Evolutionary conservation across 345 rosid genomes (phyloP), one percentile per base, ranked within the genome.

Genomic region (Eucalyptus curtisii): DNA sequence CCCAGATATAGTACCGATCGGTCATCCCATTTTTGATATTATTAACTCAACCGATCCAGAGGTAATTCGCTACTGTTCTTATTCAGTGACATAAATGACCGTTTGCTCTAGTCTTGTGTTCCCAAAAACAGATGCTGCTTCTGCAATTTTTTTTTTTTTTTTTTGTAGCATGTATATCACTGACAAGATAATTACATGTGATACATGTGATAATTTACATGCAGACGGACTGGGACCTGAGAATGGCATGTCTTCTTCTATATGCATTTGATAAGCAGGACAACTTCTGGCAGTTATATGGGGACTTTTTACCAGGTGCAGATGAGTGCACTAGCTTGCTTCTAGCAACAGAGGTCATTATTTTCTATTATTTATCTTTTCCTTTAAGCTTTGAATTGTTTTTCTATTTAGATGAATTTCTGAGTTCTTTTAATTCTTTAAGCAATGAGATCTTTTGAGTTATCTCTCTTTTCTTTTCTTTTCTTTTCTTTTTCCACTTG

Each of bases 221-320:
- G 87, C 98, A 97, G 99, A 93, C 93, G 55, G 99, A 96, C 92
- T 97, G 98, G 99, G 99, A 97, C 93, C 93, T 96, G 91, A 94
- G 99, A 89, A 91, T 97, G 92, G 98, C 99, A 7, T 96, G 99
- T 91, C 97, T 97, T 93, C 95, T 97, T 88, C 89, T 97, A 89
- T 95, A 89, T 89, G 93, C 99, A 86, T 96, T 97, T 91, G 99
- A 97, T 90, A 88, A 86, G 64, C 92, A 92, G 14, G 98, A 95
- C 89, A 95, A 94, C 90, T 97, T 97, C 92, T 97, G 99, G 99
- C 95, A 96, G 89, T 92, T 96, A 44, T 97, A 97, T 86, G 95
- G 98, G 14, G 99, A 97, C 92, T 96, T 97, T 89, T 91, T 97
- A 42, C 99, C 99, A 33, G 92, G 96, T 91, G 92, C 90, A 89